These are phyloP conservation scores for Leucosporidium scottii DNA, from an alignment of 768 basidiomycete genomes.

Conservation along the genomic window DNA sequence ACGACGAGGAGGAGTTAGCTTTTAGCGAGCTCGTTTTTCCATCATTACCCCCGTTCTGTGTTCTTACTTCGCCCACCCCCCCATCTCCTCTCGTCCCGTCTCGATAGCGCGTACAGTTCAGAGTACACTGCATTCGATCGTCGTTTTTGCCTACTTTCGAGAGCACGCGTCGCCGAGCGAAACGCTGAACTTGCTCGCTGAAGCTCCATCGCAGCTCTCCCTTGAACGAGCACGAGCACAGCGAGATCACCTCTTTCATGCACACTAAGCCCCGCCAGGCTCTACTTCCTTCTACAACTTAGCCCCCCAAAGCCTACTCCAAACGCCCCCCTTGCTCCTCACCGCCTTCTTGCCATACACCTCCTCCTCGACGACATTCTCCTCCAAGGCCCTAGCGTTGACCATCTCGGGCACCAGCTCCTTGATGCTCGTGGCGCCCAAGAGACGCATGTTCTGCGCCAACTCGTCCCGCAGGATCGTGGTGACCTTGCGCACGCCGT, in stretches of 20 bases:
- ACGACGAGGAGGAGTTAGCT: background rate
- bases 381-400: background rate
- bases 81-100: background rate
- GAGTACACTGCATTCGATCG: background rate
- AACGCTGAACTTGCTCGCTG: too few relatives aligned
- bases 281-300: background rate
- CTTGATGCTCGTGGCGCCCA: slow-evolving; percentile 43
- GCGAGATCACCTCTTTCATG: background rate
- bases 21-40: background rate
- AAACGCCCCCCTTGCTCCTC: background rate
- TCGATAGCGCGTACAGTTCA: background rate
- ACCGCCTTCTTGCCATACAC: background rate
- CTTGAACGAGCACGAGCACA: background rate
- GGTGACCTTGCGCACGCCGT: slow-evolving; percentile 38
- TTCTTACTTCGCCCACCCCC: background rate
- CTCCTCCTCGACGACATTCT: background rate
- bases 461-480: slow-evolving; percentile 46
- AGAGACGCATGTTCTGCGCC: slow-evolving; percentile 44
- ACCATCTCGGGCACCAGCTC: slow-evolving; percentile 41
- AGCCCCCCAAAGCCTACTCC: background rate
- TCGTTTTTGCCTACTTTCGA: background rate
- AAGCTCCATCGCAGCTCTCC: too few relatives aligned
- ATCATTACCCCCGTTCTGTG: background rate
- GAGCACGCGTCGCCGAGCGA: too few relatives aligned
- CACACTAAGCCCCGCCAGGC: background rate